phyloP scores from a whole-genome alignment of 1,284 basidiomycete species.

The Sanghuangporus weigelae region DNA sequence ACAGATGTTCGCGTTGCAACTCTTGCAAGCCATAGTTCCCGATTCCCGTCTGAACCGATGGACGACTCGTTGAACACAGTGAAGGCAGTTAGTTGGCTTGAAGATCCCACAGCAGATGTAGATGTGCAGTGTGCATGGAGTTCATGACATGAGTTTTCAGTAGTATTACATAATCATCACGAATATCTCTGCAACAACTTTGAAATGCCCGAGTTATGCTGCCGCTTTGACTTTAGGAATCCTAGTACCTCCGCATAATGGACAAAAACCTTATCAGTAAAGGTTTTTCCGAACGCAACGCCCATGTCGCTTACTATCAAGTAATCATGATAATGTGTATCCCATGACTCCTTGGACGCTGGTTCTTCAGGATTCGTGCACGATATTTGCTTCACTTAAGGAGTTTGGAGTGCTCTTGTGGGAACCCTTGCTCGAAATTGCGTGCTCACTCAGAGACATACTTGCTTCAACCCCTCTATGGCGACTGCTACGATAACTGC shows the following conservation, averaged over 20 bases:
- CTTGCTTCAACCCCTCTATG: neutral
- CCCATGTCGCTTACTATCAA: neutral
- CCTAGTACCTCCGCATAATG: neutral
- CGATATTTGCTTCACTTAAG: neutral
- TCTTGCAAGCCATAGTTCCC: no score
- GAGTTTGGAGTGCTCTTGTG: neutral
- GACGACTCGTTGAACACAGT: no score
- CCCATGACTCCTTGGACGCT: neutral
- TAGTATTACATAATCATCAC: no score
- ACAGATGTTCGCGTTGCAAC: no score
- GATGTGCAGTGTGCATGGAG: no score
- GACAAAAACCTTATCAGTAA: neutral
- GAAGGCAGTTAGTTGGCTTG: no score
- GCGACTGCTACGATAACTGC: neutral
- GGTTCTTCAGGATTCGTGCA: neutral
- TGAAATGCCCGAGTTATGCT: neutral
- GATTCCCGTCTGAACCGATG: no score
- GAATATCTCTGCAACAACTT: no score
- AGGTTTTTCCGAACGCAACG: neutral
- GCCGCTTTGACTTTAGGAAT: neutral
- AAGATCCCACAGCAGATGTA: no score
- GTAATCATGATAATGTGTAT: neutral
- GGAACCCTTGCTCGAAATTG: neutral
- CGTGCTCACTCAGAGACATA: neutral
- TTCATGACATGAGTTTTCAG: no score